A percentile compares a stretch with the other conserved stretches of the same genome.
Conservation (phyloP, 2,329 filamentous ascomycete genomes). For the Alternaria triticimaculans region DNA sequence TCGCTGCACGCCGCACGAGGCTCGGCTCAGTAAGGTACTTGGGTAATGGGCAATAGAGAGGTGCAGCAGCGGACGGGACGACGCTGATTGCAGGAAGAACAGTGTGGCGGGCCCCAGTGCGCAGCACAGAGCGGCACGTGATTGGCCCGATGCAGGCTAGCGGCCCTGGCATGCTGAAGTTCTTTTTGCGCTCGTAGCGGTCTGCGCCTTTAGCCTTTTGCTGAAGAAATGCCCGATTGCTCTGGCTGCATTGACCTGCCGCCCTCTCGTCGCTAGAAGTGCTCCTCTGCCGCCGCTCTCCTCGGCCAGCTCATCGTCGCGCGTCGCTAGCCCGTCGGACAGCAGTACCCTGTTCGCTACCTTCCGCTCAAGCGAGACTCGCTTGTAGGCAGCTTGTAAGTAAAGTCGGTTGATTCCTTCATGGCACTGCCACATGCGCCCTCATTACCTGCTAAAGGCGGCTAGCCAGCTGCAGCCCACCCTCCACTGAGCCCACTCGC, state of each 20-base stretch:
- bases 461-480: conserved; percentile 21
- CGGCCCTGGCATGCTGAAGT: neutral
- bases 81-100: conserved; percentile 28
- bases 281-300: neutral
- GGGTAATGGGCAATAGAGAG: conserved; percentile 15
- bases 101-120: conserved; percentile 1
- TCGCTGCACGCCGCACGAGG: conserved; percentile 19
- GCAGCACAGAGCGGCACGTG: conserved; percentile 9
- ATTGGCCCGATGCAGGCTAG: conserved; percentile 1
- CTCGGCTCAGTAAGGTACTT: conserved; percentile 10
- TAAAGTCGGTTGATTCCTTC: conserved; percentile 9
- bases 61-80: conserved; percentile 8
- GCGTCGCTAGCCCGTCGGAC: neutral
- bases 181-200: conserved; percentile 2
- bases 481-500: neutral
- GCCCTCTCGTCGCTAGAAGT: neutral
- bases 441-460: conserved; percentile 28
- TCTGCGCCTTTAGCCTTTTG: neutral
- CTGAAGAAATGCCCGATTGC: neutral
- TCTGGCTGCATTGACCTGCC: neutral
- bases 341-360: conserved; percentile 10
- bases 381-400: conserved; percentile 17
- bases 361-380: conserved; percentile 26
- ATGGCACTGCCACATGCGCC: conserved; percentile 31
- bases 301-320: neutral